Evolutionary conservation across 371 early-diverging fungal genomes (phyloP), one percentile per base, ranked within the genome.

Genomic region (Mucor irregularis): DNA sequence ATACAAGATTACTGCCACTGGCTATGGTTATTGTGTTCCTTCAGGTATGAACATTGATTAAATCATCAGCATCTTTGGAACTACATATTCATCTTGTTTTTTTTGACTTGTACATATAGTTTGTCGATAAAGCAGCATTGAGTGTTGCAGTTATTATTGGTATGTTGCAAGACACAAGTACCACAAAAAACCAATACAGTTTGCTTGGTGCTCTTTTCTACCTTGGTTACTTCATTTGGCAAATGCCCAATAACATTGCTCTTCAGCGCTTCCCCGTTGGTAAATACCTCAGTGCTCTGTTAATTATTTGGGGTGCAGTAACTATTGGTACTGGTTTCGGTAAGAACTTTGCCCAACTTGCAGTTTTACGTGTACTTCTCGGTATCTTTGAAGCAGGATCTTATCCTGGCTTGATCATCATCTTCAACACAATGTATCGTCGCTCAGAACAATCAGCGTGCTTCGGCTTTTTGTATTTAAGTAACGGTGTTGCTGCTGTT

Each of bases 1-100:
- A 81, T 34, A 59, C 57, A 6, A 61, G 65, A 22, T 52, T 81
- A 4, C 45, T 81, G 7, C 82, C 82, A 2, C 46, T 70, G 17
- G 45, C 59, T 19, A 49, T 63, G 28, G 22, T 49, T 13, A 62
- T 66, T 43, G 42, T 66, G 14, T 62, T 66, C 34, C 53, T 64
- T 22, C 64, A 61, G 49, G 49, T 48, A 48, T 10, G n/a, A n/a
- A 48, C 11, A 14, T 44, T n/a, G 24, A 19, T 22, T 24, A 19
- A 17, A 16, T 11, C 7, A 13, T 6, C 1, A 42, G 42, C 11
- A 42, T n/a, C n/a, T n/a, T n/a, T n/a, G n/a, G n/a, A n/a, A n/a
- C n/a, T n/a, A n/a, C 42, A 37, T 16, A 42, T 25, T 19, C 22
- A 42, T 42, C 24, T 13, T 45, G 29, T 28, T 30, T 17, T 17